Evolutionary conservation across 2,329 filamentous ascomycete species (phyloP), one percentile per base, ranked within the genome.

Genomic region (Sporothrix euskadiensis): DNA sequence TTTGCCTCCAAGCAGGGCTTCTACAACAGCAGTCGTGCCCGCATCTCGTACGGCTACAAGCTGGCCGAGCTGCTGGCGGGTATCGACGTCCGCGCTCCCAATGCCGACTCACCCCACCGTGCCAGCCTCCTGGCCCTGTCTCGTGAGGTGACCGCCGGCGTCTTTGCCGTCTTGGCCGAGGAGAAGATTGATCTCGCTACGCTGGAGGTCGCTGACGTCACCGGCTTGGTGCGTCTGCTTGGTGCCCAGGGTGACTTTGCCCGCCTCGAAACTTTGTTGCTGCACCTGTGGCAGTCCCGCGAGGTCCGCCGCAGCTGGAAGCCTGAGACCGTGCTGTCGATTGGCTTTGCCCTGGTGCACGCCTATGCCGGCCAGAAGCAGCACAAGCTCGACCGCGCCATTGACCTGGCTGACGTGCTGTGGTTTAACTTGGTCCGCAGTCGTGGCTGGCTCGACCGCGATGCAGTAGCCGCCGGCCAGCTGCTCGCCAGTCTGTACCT

Each of bases 191-290:
- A 85, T 73, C 81, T 86, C 56, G 78, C 82, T 16, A 80, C 81
- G 10, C 76, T 87, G 19, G 80, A 80, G 26, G 82, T 85, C 70
- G 80, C 82, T 44, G 84, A 86, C 52, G 78, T 87, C 0, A 82
- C 82, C 22, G 82, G 82, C 8, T 79, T 87, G 1, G 80, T 85
- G 39, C 81, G 81, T 10, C 79, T 87, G 3, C 80, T 88, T 1
- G 85, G 85, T 41, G 82, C 83, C 32, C 84, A 86, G 73, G 77
- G 81, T 73, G 84, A 86, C 76, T 85, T 82, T 74, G 78, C 79
- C 26, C 84, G 85, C 69, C 81, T 86, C 12, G 84, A 86, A 75
- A 76, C 79, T 77, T 74, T 81, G 30, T 77, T 81, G 32, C 77
- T 78, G 19, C 77, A 75, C 8, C 78, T 81, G 63, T 81, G 80